Evolutionary conservation across 441 rosid genomes (phyloP), one percentile per base, ranked within the genome.

Genomic region (Euphorbia corollata): DNA sequence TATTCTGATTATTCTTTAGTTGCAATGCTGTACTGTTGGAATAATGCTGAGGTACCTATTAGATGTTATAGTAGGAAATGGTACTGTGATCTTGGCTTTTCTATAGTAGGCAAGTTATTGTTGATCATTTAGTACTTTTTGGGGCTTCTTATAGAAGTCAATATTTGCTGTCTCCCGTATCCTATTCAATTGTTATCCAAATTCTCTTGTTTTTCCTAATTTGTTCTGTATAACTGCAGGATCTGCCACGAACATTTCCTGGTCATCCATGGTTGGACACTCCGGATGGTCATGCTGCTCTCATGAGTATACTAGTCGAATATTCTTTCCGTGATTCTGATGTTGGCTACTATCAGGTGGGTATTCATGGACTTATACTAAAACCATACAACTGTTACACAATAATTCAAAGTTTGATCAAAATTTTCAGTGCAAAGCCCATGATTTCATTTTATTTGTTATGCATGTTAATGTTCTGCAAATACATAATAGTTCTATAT

Each of bases 261-360:
- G 97, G 99, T 45, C 99, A 94, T 71, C 91, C 99, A 10, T 94
- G 99, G 99, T 77, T 94, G 81, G 99, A 94, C 82, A 94, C 99
- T 59, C 85, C 87, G 23, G 96, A 94, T 65, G 97, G 99, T 64
- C 97, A 94, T 82, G 91, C 96, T 71, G 67, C 99, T 63, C 82
- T 94, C 23, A 74, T 96, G 39, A 91, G 97, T 65, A 96, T 94
- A 71, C 99, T 94, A 72, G 96, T 91, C 53, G 97, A 80, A 4
- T 94, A 94, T 73, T 94, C 99, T 22, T 94, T 91, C 65, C 96
- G 99, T 15, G 99, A 94, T 77, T 94, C 99, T 70, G 97, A 94
- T 82, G 99, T 94, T 74, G 99, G 99, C 59, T 94, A 94, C 67
- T 91, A 97, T 78, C 99, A 94, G 96, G 99, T 94, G 74, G 47